Conservation (phyloP, 2,329 filamentous ascomycete species). For the Bipolaris sorokiniana region DNA sequence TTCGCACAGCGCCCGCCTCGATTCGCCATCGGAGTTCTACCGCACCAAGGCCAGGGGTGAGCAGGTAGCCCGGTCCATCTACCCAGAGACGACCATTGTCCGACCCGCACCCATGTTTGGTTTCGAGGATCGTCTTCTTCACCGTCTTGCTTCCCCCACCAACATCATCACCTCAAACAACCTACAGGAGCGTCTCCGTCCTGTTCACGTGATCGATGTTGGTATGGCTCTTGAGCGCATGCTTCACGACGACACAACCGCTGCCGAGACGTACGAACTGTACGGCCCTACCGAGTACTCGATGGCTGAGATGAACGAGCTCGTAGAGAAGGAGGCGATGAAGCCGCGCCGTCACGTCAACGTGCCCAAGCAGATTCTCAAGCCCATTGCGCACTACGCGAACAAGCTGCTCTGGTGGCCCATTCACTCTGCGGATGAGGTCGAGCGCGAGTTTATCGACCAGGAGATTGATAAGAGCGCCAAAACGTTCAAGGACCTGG, state of each 20-base stretch:
- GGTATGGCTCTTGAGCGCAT: slow-evolving; percentile 88
- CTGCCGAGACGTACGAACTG: slow-evolving; percentile 89
- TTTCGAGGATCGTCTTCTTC: slow-evolving; percentile 89
- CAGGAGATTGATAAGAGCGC: slow-evolving; percentile 88
- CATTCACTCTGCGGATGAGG: slow-evolving; percentile 78
- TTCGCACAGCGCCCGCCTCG: slow-evolving; percentile 83
- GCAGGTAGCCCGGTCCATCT: slow-evolving; percentile 82
- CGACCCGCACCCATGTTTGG: slow-evolving; percentile 93
- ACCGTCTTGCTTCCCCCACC: slow-evolving; percentile 78
- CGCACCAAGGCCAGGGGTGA: slow-evolving; percentile 89
- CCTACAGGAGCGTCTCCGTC: slow-evolving; percentile 89
- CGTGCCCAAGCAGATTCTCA: slow-evolving; percentile 78
- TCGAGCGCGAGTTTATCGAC: slow-evolving; percentile 92
- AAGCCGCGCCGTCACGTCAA: slow-evolving; percentile 92
- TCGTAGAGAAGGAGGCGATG: slow-evolving; percentile 92
- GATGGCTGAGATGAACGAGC: slow-evolving; percentile 80
- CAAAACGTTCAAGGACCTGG: slow-evolving; percentile 94
- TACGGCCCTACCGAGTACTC: slow-evolving; percentile 94
- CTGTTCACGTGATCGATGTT: slow-evolving; percentile 92
- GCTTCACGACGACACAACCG: slow-evolving; percentile 88
- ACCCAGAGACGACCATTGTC: slow-evolving; percentile 96
- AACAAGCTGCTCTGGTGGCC: slow-evolving; percentile 92
- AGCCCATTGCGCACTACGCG: slow-evolving; percentile 73
- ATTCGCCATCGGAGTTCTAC: slow-evolving; percentile 88
- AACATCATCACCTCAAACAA: slow-evolving; percentile 91